A percentile compares a stretch with the other conserved stretches of the same genome.
These are phyloP conservation scores for Gossypium schwendimanii DNA, from an alignment of 441 rosid genomes.

Conservation along the genomic window DNA sequence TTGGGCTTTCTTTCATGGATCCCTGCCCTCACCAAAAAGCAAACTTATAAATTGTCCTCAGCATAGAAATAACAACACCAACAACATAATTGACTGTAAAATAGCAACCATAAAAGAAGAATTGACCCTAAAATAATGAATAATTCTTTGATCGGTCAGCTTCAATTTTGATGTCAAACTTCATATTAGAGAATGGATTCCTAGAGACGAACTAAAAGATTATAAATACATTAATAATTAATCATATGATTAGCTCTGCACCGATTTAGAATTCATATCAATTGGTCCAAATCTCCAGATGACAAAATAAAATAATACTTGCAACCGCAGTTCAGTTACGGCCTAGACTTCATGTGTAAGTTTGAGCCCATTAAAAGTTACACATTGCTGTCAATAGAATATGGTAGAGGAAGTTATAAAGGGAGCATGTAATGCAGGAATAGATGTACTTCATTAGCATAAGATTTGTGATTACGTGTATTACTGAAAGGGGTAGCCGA, in stretches of 20 bases:
- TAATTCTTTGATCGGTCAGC: neutral
- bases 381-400: neutral
- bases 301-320: neutral
- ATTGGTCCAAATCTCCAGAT: neutral
- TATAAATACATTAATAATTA: neutral
- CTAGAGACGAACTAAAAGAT: neutral
- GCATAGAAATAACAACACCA: neutral
- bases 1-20: constrained; percentile 29
- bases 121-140: neutral
- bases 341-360: neutral
- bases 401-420: neutral
- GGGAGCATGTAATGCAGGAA: neutral
- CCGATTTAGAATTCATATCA: neutral
- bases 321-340: neutral
- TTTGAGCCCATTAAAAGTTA: neutral
- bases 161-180: neutral
- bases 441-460: neutral
- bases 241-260: neutral
- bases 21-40: constrained; percentile 21
- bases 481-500: neutral
- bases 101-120: neutral
- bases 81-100: neutral
- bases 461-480: neutral
- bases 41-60: neutral
- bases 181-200: neutral